phyloP scores from a whole-genome alignment of 139 green algal species.

The Trebouxia sp. region DNA sequence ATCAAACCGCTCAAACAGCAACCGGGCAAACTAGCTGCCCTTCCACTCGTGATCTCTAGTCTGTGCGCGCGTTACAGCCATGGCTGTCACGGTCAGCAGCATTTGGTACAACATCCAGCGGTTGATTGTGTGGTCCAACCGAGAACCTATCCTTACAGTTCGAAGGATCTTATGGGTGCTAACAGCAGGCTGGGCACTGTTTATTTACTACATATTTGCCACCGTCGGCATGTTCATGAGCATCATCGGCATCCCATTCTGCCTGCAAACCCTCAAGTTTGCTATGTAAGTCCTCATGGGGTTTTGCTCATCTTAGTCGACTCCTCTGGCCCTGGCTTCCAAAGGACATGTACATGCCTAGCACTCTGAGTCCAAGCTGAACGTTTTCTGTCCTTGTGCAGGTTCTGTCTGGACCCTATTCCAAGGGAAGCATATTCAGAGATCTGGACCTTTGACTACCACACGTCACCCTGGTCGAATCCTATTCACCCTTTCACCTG shows the following conservation, averaged over 20 bases:
- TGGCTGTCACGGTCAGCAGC: constrained; percentile 10
- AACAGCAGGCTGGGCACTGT: constrained; percentile 25
- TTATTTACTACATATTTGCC: constrained; percentile 10
- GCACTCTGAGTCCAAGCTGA: too few relatives aligned
- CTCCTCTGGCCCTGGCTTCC: background rate
- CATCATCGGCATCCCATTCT: constrained; percentile 27
- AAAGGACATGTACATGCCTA: too few relatives aligned
- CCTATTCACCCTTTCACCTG: constrained; percentile 15
- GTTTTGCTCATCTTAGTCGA: background rate
- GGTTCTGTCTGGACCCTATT: constrained; percentile 20
- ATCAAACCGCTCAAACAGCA: too few relatives aligned
- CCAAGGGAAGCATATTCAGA: constrained; percentile 18
- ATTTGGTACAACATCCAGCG: constrained; percentile 26
- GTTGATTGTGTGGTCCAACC: constrained; percentile 20
- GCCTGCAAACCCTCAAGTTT: constrained; percentile 7
- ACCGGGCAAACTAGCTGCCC: background rate
- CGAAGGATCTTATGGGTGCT: constrained; percentile 14
- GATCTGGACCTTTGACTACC: constrained; percentile 15
- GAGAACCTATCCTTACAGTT: constrained; percentile 11
- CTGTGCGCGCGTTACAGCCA: background rate
- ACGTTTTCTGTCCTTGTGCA: too few relatives aligned
- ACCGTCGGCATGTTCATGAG: constrained; percentile 19
- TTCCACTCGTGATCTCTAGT: background rate
- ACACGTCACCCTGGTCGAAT: constrained; percentile 14
- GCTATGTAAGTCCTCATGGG: background rate